Evolutionary conservation across 441 rosid species (phyloP), one percentile per base, ranked within the genome.

Genomic region (Manihot esculenta): DNA sequence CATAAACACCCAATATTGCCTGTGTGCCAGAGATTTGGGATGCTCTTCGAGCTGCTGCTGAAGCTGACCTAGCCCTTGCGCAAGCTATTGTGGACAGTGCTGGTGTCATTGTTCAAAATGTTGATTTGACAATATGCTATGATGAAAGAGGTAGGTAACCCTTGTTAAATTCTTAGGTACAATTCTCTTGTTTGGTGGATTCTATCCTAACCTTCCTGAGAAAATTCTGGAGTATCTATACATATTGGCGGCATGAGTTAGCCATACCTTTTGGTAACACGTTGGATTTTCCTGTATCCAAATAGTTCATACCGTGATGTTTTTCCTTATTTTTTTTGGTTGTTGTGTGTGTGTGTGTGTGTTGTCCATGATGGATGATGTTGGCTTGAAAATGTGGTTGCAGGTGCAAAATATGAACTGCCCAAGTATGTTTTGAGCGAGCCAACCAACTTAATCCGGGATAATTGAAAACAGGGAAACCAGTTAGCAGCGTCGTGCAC

Each of bases 341-440:
- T n/a, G n/a, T n/a, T n/a, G n/a, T n/a, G n/a, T n/a, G n/a, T n/a
- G n/a, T n/a, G n/a, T n/a, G n/a, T n/a, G n/a, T n/a, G 3, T 12
- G 8, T 21, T 53, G 23, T 9, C 10, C 20, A 13, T 62, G n/a
- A n/a, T n/a, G 6, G 12, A 23, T 63, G 10, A 17, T 38, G 1
- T 54, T 38, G 42, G 8, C 6, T 17, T 58, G 17, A 21, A 20
- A 60, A 48, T 66, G 61, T 27, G 14, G 13, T 74, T 75, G 76
- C 87, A 89, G 98, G 96, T 80, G 93, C 96, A 38, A 93, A 86
- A 73, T 93, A 93, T 64, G 96, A 93, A 74, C 82, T 89, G 61
- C 97, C 97, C 15, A 91, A 89, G 78, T 89, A 89, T 72, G 97
- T 91, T 64, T 77, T 93, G 81, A 88, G 96, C 49, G 96, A 89